Base-by-base conservation (phyloP, 129 eudicot genomes). In the Ambrosia artemisiifolia region DNA sequence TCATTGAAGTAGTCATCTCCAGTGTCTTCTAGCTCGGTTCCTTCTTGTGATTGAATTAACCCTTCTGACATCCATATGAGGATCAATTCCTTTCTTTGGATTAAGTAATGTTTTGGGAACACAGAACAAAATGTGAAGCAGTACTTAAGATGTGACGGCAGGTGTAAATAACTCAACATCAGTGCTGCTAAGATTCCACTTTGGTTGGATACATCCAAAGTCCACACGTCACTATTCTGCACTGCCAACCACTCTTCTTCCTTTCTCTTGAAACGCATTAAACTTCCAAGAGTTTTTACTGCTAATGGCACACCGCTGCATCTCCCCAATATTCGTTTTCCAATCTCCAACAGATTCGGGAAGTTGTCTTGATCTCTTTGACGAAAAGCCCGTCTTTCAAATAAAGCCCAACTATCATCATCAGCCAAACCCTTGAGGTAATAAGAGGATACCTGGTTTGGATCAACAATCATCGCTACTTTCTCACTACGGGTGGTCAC, bases 251-350 rank as follows among this genome's bases (percentile, higher is more conserved):
- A 79, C n/a, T 79, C 72, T 2, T 14, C 14, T 42, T 75, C 82
- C 3, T 75, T 63, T 30, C 68, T 50, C 53, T 71, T 76, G 53
- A 32, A 75, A 35, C 73, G 54, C 77, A 79, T 30, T 6, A 76
- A 13, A n/a, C 80, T 51, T 32, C 82, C 84, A 18, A 83, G 33
- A 10, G 67, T 63, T 47, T 72, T 83, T 14, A 34, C 76, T 38
- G 84, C 82, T 33, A 83, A 59, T 1, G 87, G 87, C 33, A 80
- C 76, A 24, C 87, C 87, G 0, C 69, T 65, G 53, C 84, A 83
- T 51, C 68, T 79, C 56, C 47, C 33, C 17, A 83, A 7, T 3
- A 80, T 71, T 7, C 13, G n/a, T 47, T 53, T 75, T 2, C 82
- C 87, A 3, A 83, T 71, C 24, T 65, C 68, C 65, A 71, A 8